These are phyloP conservation scores for Arbutus unedo DNA, from an alignment of 148 eudicot genomes.

Conservation along the genomic window DNA sequence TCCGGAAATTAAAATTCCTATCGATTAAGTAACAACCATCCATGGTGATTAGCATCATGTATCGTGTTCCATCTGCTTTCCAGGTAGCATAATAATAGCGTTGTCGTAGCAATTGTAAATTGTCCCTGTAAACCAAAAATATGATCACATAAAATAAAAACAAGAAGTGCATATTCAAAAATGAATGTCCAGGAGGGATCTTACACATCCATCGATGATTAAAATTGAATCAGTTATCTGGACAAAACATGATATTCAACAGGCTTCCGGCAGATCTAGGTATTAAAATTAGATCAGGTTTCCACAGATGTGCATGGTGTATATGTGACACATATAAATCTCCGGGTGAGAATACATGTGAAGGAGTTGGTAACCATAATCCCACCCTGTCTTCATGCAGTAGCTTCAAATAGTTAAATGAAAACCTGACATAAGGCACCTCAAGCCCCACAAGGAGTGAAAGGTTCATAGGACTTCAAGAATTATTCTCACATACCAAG, in stretches of 20 bases:
- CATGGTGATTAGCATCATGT: constrained; percentile 85
- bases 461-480: neutral
- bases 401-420: neutral
- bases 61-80: constrained; percentile 99
- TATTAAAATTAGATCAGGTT: neutral
- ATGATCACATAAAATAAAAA: neutral
- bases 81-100: constrained; percentile 96
- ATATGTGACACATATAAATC: neutral
- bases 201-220: neutral
- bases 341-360: neutral
- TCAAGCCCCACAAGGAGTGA: neutral
- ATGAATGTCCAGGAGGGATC: constrained; percentile 4
- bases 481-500: neutral
- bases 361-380: neutral
- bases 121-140: constrained; percentile 55
- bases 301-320: neutral
- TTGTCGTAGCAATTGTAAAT: constrained; percentile 79
- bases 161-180: neutral
- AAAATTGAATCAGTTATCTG: neutral
- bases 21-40: constrained; percentile 92
- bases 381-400: neutral
- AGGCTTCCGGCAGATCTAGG: neutral
- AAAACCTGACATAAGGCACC: neutral
- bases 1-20: constrained; percentile 80
- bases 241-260: neutral